These are phyloP conservation scores for Penicillium hesseltinei DNA, from an alignment of 2,329 filamentous ascomycete genomes.

Conservation along the genomic window DNA sequence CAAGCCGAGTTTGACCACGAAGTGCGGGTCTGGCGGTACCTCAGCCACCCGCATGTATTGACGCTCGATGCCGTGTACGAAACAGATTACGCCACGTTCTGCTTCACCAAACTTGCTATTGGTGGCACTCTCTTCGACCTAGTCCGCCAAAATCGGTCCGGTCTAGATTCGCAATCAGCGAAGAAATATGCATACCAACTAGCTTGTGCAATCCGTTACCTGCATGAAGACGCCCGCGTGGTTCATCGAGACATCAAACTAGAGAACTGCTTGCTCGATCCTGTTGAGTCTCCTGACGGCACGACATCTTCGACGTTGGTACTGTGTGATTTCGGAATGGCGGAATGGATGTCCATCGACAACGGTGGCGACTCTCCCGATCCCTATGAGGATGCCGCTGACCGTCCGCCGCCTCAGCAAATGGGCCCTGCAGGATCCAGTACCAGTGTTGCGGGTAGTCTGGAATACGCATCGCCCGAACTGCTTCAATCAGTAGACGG, in stretches of 20 bases:
- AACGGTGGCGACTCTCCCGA: conserved; percentile 52
- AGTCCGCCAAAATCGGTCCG: conserved; percentile 55
- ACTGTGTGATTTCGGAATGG: conserved; percentile 68
- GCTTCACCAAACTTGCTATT: conserved; percentile 63
- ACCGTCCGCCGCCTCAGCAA: conserved; percentile 49
- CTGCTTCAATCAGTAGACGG: conserved; percentile 42
- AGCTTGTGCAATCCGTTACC: conserved; percentile 62
- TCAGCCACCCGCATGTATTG: conserved; percentile 62
- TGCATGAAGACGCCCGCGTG: conserved; percentile 65
- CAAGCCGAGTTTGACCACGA: conserved; percentile 69
- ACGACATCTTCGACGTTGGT: conserved; percentile 56
- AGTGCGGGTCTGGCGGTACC: conserved; percentile 65
- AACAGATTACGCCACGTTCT: conserved; percentile 67
- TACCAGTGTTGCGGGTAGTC: conserved; percentile 59
- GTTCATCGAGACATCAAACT: conserved; percentile 69
- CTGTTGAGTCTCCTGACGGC: conserved; percentile 48
- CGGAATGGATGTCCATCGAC: conserved; percentile 62
- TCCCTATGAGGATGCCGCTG: conserved; percentile 47
- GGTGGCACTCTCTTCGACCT: conserved; percentile 65
- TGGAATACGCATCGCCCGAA: conserved; percentile 55
- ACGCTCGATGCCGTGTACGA: conserved; percentile 64
- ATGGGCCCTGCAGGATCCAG: conserved; percentile 57
- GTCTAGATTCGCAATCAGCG: conserved; percentile 52
- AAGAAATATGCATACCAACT: conserved; percentile 63
- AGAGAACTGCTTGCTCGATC: conserved; percentile 65